Evolutionary conservation across 331 rosid genomes (phyloP).

Genomic region (Rhamnella rubrinervis): DNA sequence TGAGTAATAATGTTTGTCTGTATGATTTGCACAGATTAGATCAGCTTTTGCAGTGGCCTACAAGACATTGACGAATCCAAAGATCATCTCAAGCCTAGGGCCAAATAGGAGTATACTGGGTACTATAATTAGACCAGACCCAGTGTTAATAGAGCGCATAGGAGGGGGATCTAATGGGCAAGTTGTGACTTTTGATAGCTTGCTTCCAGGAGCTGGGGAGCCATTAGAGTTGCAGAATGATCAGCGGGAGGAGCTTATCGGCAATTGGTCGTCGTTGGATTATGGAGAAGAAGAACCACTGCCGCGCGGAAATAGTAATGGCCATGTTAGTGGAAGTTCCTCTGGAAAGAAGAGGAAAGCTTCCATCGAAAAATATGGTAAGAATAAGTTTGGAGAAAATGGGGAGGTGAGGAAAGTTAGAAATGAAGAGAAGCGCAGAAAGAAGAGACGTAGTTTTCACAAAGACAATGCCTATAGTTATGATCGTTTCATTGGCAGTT

Average conservation of each 20-base stretch:
- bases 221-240: constrained; percentile 43
- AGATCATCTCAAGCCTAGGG: constrained; percentile 57
- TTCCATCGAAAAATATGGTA: constrained; percentile 43
- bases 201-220: constrained; percentile 97
- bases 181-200: constrained; percentile 57
- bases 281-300: constrained; percentile 68
- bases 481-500: constrained; percentile 21
- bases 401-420: constrained; percentile 22
- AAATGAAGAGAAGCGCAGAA: constrained; percentile 39
- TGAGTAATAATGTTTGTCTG: background rate
- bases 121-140: constrained; percentile 86
- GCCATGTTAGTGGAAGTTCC: constrained; percentile 33
- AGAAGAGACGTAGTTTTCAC: constrained; percentile 38
- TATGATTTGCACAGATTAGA: constrained; percentile 62
- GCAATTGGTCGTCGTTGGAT: constrained; percentile 83
- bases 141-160: constrained; percentile 60
- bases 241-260: constrained; percentile 49
- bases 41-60: constrained; percentile 88
- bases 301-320: constrained; percentile 47
- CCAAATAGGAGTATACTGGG: constrained; percentile 85
- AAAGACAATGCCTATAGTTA: constrained; percentile 29
- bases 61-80: constrained; percentile 71
- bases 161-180: constrained; percentile 70
- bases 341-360: constrained; percentile 62
- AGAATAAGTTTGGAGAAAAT: constrained; percentile 47